Evolutionary conservation across 768 basidiomycete species (phyloP).

Genomic region (Tylopilus intermedius): DNA sequence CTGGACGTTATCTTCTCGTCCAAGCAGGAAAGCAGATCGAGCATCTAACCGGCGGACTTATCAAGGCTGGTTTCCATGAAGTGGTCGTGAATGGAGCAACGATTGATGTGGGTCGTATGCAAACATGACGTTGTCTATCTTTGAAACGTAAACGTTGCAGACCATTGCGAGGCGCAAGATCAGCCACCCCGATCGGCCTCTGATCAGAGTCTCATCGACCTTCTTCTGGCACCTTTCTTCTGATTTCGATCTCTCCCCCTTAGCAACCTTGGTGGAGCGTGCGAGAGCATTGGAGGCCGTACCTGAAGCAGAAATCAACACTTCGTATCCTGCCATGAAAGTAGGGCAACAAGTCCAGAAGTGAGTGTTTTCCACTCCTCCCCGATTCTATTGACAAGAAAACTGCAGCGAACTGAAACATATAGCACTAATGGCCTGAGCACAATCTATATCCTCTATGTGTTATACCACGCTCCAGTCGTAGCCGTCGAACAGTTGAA

Average conservation of each 20-base stretch:
- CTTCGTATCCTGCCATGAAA: conserved; percentile 65
- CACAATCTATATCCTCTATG: neutral
- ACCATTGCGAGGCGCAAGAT: conserved; percentile 56
- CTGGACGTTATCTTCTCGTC: conserved; percentile 77
- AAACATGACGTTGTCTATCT: neutral
- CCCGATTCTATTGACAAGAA: conserved; percentile 2
- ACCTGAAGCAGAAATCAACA: conserved; percentile 21
- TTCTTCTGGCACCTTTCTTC: conserved; percentile 95
- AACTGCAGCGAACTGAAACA: conserved; percentile 66
- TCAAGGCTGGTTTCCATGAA: conserved; percentile 93
- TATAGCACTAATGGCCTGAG: conserved; percentile 73
- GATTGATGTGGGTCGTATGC: conserved; percentile 45
- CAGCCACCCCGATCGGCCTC: conserved; percentile 67
- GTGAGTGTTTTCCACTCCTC: conserved; percentile 37
- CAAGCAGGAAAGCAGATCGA: conserved; percentile 97
- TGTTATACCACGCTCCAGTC: neutral
- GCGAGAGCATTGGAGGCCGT: conserved; percentile 44
- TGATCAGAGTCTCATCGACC: conserved; percentile 93
- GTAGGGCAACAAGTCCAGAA: conserved; percentile 87
- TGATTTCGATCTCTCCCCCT: conserved; percentile 69
- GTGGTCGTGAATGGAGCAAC: conserved; percentile 87
- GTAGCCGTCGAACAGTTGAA: conserved; percentile 20
- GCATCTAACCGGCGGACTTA: conserved; percentile 74
- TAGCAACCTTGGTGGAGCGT: conserved; percentile 48
- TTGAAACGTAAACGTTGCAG: conserved; percentile 31